Base-by-base conservation (phyloP, 495 filamentous ascomycete genomes). In the Polyplosphaeria fusca region DNA sequence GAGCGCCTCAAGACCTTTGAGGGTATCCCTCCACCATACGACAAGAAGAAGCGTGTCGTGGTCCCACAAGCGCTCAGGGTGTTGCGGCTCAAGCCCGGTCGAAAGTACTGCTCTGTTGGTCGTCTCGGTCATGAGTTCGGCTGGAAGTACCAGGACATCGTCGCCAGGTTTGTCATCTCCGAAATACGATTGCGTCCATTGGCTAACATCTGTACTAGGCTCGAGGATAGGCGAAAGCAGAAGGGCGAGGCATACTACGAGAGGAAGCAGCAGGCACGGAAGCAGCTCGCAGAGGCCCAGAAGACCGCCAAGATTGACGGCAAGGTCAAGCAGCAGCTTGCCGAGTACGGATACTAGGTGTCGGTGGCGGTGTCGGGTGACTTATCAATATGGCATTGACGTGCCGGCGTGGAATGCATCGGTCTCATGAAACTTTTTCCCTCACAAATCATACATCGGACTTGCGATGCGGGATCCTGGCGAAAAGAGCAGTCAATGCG, bases 71-170 rank as follows among this genome's bases (percentile, higher is more conserved):
- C 93, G 65, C 84, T 98, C 64, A 85, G 93, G 71, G 84, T 97
- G 58, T 81, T 98, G 73, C 80, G 93, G 70, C 81, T 98, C 68
- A 91, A 96, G 81, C 93, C 93, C 68, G 93, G 93, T 69, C 89
- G 93, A 78, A 98, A 98, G 84, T 98, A 91, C 86, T 98, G 94
- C 86, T 91, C 89, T 56, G 92, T 98, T 67, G 93, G 93, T 65
- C 84, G 93, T 74, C 79, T 98, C 71, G 93, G 90, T 79, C 91
- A 96, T 74, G 93, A 98, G 79, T 90, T 97, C 69, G 93, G 93
- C 76, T 98, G 93, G 93, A 97, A 97, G 77, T 98, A 98, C 86
- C 85, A 95, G 82, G 91, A 95, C 73, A 91, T 97, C 77, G 93
- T 98, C 78, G 85, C 82, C 65, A 87, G 89, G 93, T 98, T 77